A percentile compares a stretch with the other conserved stretches of the same genome.
These are phyloP conservation scores for Coemansia sp. DNA, from an alignment of 192 early-diverging fungal genomes.

Conservation along the genomic window DNA sequence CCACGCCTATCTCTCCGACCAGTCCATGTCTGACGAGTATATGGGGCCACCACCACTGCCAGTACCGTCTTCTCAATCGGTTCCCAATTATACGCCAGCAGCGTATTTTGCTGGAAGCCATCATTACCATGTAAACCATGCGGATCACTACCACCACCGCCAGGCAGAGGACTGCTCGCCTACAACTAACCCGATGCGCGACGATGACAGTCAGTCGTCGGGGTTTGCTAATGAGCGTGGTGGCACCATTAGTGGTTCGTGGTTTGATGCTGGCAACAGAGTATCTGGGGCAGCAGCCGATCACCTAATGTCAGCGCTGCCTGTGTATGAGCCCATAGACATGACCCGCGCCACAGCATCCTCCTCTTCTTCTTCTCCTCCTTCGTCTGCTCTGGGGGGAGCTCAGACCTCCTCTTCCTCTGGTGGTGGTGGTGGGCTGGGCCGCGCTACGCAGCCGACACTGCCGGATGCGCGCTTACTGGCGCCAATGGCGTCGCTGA, in stretches of 20 bases:
- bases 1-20: neutral
- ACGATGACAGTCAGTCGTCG: neutral
- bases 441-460: conserved; percentile 27
- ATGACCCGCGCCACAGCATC: conserved; percentile 17
- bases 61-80: neutral
- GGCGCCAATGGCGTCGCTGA: conserved; percentile 52
- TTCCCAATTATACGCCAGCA: neutral
- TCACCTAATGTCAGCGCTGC: conserved; percentile 30
- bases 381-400: neutral
- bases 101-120: neutral
- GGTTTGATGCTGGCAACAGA: neutral
- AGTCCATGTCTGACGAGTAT: neutral
- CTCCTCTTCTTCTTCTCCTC: too few species aligned
- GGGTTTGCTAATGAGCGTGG: neutral
- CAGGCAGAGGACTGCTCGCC: neutral
- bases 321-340: conserved; percentile 51
- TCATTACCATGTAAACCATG: neutral
- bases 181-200: neutral
- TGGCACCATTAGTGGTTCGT: neutral
- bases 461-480: conserved; percentile 45
- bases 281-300: neutral
- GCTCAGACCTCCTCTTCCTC: too few species aligned
- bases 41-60: neutral
- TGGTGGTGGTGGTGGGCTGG: neutral
- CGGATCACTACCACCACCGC: neutral